Base-by-base conservation (phyloP, 345 rosid genomes). In the Populus nigra region DNA sequence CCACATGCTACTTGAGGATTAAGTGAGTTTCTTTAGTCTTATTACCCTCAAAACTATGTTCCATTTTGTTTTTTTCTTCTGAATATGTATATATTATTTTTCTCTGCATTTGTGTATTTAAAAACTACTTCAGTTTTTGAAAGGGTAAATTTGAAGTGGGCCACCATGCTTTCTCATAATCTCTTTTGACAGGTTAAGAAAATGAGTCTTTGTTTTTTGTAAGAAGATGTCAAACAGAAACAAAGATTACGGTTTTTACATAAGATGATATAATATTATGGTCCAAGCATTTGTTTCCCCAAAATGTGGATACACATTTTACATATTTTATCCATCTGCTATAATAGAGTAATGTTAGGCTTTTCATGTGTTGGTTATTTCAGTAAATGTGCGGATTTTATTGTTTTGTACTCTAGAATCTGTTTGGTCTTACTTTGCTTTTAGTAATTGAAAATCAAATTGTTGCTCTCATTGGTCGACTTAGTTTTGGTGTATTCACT, bases 1-100 rank as follows among this genome's bases (percentile, higher is more conserved):
- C 95, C 75, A 75, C 95, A 17, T 82, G 85, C 79, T 94, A 89
- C 89, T 65, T 96, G 83, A 89, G 99, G 87, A 86, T 95, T 80
- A 90, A 85, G 97, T 95, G 79, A 78, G 94, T 89, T 72, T 69
- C 73, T 75, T 68, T 68, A 36, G 11, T 67, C 41, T 68, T 65
- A 45, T 33, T 13, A 71, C 74, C 65, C 71, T 18, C 38, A 61
- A 38, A 55, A 25, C 53, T 43, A 36, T 57, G 8, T 49, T 22
- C 71, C 43, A 13, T 38, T 43, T 27, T 7, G 47, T 25, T 47
- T 38, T 13, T 6, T 29, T 68, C 63, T 72, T 61, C 47, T 39
- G 53, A 31, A n/a, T 12, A 61, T 45, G 35, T 50, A 76, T 29
- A 65, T 33, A 8, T 15, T 65, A 55, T 61, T 33, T 79, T 45